These are phyloP conservation scores for Dendrobium catenatum DNA, from an alignment of 106 monocot species.

Conservation along the genomic window DNA sequence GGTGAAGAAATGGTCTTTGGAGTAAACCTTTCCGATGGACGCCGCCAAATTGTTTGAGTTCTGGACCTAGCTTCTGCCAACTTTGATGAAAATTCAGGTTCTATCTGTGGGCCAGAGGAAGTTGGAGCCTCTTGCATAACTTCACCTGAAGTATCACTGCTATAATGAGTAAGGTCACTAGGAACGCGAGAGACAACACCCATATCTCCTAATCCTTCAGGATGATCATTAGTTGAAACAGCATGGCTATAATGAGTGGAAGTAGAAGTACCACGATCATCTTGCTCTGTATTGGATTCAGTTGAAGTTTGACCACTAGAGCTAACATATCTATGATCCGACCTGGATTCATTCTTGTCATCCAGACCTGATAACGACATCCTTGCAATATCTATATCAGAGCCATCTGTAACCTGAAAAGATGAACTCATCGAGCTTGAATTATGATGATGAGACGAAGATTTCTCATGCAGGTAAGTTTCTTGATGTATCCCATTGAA, in stretches of 20 bases:
- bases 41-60: conserved; percentile 43
- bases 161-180: conserved; percentile 26
- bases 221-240: conserved; percentile 20
- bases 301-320: conserved; percentile 24
- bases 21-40: conserved; percentile 45
- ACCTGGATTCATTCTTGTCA: conserved; percentile 15
- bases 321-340: conserved; percentile 16
- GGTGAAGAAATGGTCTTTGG: conserved; percentile 52
- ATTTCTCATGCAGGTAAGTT: conserved; percentile 19
- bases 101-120: conserved; percentile 18
- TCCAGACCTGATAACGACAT: conserved; percentile 19
- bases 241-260: conserved; percentile 10
- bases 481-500: conserved; percentile 36
- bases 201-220: conserved; percentile 16
- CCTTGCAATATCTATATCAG: conserved; percentile 21
- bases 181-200: conserved; percentile 17
- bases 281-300: conserved; percentile 6
- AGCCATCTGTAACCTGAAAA: conserved; percentile 24
- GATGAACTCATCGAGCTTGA: neutral
- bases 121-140: conserved; percentile 19
- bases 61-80: conserved; percentile 32
- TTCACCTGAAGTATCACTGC: conserved; percentile 46
- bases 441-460: conserved; percentile 14
- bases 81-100: conserved; percentile 27
- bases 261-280: conserved; percentile 22